Percentiles rank a stretch among this genome's conserved stretches.
Conservation (phyloP, 345 rosid species). For the Populus tremula region DNA sequence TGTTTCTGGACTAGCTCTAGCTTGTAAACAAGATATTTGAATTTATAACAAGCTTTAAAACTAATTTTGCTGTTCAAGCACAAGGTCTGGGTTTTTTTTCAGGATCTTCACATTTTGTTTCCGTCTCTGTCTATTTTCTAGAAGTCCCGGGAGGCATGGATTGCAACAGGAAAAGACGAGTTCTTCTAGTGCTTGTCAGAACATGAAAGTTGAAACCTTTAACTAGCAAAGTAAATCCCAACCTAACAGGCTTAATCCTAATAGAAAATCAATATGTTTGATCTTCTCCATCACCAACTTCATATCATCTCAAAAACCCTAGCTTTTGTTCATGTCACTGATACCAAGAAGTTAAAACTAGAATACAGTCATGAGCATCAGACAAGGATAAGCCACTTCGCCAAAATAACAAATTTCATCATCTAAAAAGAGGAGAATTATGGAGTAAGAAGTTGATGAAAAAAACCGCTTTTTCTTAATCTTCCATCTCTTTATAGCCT, state of each 20-base stretch:
- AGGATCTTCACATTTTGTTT: neutral
- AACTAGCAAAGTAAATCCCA: too few relatives aligned
- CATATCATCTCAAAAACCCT: neutral
- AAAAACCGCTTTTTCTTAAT: neutral
- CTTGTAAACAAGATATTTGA: neutral
- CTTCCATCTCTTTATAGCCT: neutral
- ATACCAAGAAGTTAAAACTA: neutral
- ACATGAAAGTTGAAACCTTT: too few relatives aligned
- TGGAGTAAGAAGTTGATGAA: neutral
- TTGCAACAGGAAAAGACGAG: too few relatives aligned
- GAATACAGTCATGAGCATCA: neutral
- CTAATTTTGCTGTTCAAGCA: neutral
- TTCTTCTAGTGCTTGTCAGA: too few relatives aligned
- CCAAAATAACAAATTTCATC: neutral
- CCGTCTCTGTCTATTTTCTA: neutral
- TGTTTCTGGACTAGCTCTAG: neutral
- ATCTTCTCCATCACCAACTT: neutral
- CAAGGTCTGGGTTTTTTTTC: neutral
- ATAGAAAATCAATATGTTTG: too few relatives aligned
- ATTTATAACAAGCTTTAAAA: neutral
- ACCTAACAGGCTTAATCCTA: too few relatives aligned
- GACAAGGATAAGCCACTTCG: neutral
- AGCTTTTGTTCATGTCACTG: neutral
- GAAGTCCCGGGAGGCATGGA: too few relatives aligned
- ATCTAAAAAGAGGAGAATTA: neutral